Base-by-base conservation (phyloP, 2,329 filamentous ascomycete genomes). In the Coniella vitis region DNA sequence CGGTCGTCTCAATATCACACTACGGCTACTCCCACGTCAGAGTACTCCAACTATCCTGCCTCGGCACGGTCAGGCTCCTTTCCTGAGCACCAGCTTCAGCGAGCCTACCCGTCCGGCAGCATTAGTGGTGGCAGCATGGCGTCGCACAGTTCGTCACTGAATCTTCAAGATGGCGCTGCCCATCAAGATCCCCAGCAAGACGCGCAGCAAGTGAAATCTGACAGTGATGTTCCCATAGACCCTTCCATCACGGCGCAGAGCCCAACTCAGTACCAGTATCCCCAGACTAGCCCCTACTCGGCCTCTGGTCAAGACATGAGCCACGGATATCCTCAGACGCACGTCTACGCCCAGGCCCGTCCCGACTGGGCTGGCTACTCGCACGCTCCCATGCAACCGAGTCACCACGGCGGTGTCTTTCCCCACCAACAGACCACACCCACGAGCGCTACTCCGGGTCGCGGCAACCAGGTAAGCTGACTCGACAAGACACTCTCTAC, bases 181-280 rank as follows among this genome's bases (percentile, higher is more conserved):
- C 82, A 86, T 84, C 84, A 84, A 75, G 78, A 56, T 39, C 56
- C 80, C 74, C 76, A 79, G 69, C 76, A 81, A 75, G 78, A 55
- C 40, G 55, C 80, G 73, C 76, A 79, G 69, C 77, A 82, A 78
- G 79, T 84, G 73, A 90, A 89, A 72, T 94, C 90, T 95, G 87
- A 95, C 89, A 81, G 79, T 81, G 85, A 89, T 83, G 83, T 94
- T 76, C 89, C 89, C 85, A 90, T 95, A 96, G 91, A 96, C 94
- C 90, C 90, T 64, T 94, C 90, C 69, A 95, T 96, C 68, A 87
- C 90, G 69, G 84, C 87, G 62, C 87, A 89, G 65, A 95, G 89
- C 77, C 90, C 91, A 53, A 90, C 88, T 61, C 51, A 53, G 40
- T 53, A 53, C 43, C 22, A 43, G 35, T 53, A 53, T 40, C 40